Conservation (phyloP, 208 protist species). For the Wallacemonas sp. region DNA sequence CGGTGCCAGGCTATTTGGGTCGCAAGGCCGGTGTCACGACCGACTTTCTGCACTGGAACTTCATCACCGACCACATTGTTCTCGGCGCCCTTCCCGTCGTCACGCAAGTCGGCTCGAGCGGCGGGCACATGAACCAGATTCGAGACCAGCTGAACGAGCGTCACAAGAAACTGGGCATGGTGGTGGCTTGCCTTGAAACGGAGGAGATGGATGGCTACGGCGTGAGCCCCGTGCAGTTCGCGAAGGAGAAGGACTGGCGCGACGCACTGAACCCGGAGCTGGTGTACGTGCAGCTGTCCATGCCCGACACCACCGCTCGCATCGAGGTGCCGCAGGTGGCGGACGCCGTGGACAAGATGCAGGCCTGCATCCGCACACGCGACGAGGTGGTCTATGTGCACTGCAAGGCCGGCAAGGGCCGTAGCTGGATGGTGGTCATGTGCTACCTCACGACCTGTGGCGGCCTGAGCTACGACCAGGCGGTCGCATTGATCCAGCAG, state of each 20-base stretch:
- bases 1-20: slow-evolving; percentile 78
- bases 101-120: slow-evolving; percentile 77
- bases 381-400: slow-evolving; percentile 78
- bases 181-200: slow-evolving; percentile 76
- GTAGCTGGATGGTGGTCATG: slow-evolving; percentile 89
- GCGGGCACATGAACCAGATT: slow-evolving; percentile 73
- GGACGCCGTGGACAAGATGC: slow-evolving; percentile 62
- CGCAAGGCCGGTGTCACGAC: slow-evolving; percentile 65
- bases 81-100: slow-evolving; percentile 86
- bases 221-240: slow-evolving; percentile 75
- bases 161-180: slow-evolving; percentile 59
- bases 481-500: slow-evolving; percentile 38
- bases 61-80: slow-evolving; percentile 68
- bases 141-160: slow-evolving; percentile 56
- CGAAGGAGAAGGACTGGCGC: slow-evolving; percentile 71
- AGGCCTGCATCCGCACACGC: slow-evolving; percentile 38
- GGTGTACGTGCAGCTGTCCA: slow-evolving; percentile 67
- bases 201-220: slow-evolving; percentile 86
- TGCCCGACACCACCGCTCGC: slow-evolving; percentile 69
- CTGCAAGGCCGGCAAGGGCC: slow-evolving; percentile 91
- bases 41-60: slow-evolving; percentile 88
- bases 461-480: slow-evolving; percentile 60
- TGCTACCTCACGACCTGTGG: slow-evolving; percentile 81
- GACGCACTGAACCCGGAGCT: slow-evolving; percentile 38
- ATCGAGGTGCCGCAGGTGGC: slow-evolving; percentile 51